Base-by-base conservation (phyloP, 352 stramenopile genomes). In the Globisporangium perplexum region DNA sequence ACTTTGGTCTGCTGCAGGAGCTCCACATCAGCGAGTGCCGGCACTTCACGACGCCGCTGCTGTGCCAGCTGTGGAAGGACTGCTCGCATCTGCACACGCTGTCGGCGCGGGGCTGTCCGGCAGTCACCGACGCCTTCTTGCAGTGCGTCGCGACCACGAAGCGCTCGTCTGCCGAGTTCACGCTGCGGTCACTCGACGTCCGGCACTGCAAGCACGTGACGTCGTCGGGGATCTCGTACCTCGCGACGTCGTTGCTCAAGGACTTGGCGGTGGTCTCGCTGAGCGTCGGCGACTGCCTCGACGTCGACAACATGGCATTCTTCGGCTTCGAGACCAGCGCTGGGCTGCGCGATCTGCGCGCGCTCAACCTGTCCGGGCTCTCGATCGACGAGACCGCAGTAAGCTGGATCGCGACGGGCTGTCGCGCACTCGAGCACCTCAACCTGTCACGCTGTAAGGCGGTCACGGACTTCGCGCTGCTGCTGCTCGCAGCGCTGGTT, bases 331-430 rank as follows among this genome's bases (percentile, higher is more conserved):
- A 86, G 26, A 72, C 56, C 15, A 86, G 73, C 22, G 7, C 17
- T 0, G 65, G 61, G 0, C 56, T 89, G 17, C 23, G 0, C 1
- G 55, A 62, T 1, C 55, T 91, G 0, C 49, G 36, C 7, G 57
- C 35, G 0, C 59, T 89, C 22, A 70, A 83, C 45, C 52, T 89
- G 1, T 64, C 63, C 0, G 75, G 66, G 0, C 56, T 89, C 0
- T 35, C 54, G 0, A 66, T 91, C 38, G 76, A 91, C 26, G 80
- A 89, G 55, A 86, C 77, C 0, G 72, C 64, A 3, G 66, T 86
- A 15, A 89, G 76, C 47, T 91, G 80, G 80, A 86, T 91, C 51
- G 62, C 67, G 10, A 79, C 79, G 50, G 80, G 77, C 18, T 89
- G 77, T 31, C 36, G 12, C 5, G 31, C 36, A 8, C 63, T 88